These are phyloP conservation scores for Heliosperma pusillum DNA, from an alignment of 148 eudicot genomes.

Conservation along the genomic window DNA sequence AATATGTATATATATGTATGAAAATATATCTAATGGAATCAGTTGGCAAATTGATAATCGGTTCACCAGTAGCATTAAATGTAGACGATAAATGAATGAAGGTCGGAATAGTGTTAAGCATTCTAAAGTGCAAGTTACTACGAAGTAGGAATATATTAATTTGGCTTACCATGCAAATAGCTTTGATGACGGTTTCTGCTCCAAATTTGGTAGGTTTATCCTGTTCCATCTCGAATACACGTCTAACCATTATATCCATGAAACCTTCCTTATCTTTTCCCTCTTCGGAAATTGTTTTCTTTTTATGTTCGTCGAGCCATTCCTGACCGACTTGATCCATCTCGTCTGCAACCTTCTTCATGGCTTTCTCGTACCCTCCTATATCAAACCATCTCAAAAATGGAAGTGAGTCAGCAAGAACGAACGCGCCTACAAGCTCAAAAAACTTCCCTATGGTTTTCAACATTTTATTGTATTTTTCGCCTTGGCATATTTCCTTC, in stretches of 20 bases:
- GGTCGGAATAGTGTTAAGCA: background rate
- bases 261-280: conserved; percentile 16
- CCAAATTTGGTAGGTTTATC: conserved; percentile 14
- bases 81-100: background rate
- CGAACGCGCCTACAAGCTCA: background rate
- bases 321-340: background rate
- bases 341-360: background rate
- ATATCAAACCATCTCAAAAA: background rate
- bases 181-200: conserved; percentile 25
- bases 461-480: background rate
- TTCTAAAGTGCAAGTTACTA: background rate
- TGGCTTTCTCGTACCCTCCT: background rate
- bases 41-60: background rate
- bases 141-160: background rate
- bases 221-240: conserved; percentile 8
- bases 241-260: conserved; percentile 29
- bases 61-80: background rate
- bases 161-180: conserved; percentile 28
- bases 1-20: too few relatives aligned
- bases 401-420: background rate
- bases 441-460: background rate
- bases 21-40: background rate
- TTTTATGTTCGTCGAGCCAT: conserved; percentile 33
- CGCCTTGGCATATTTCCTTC: background rate
- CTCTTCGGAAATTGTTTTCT: background rate